Evolutionary conservation across 495 filamentous ascomycete genomes (phyloP), one percentile per base, ranked within the genome.

Genomic region (Talaromyces ruber): DNA sequence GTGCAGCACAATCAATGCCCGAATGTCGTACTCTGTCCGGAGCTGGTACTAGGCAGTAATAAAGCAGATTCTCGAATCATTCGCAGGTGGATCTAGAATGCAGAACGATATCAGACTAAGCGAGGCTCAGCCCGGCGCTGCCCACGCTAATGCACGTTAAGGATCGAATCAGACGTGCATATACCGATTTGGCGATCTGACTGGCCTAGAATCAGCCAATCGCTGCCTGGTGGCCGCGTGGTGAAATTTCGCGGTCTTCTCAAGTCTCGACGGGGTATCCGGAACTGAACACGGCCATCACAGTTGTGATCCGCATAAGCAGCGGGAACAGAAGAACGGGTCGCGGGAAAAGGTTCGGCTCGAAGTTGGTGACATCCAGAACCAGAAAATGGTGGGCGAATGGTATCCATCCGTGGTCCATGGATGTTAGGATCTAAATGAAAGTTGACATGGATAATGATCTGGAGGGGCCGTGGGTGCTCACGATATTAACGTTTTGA

Each of bases 301-400:
- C 43, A 16, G 43, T 47, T 6, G 43, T 47, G 16, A 47, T 47
- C 18, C 9, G 37, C 16, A 43, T 43, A 43, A n/a, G 37, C 37
- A 43, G 18, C 18, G 43, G 39, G 43, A 47, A 47, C 7, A 18
- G 28, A 43, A 45, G 21, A 59, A 50, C 8, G 25, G 25, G 39
- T 30, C 39, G 21, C 51, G 12, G 24, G 50, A 60, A 52, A 60
- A 60, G 59, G 59, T 60, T 60, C 59, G 59, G 59, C 59, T 60
- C 59, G 59, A 51, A 25, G 21, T 30, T 45, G 21, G 39, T 39
- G 30, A 59, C 22, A 39, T 12, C 26, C 37, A 51, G 37, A 50
- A 39, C 43, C 43, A 52, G 59, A 57, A 25, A 54, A 54, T n/a
- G 51, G 16, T 26, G 51, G 26, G 51, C 51, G 51, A 54, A 54